Percentiles rank a stretch among this genome's conserved stretches.
Evolutionary conservation across 306 rosid species (phyloP).

Genomic region (Casuarina cunninghamiana): DNA sequence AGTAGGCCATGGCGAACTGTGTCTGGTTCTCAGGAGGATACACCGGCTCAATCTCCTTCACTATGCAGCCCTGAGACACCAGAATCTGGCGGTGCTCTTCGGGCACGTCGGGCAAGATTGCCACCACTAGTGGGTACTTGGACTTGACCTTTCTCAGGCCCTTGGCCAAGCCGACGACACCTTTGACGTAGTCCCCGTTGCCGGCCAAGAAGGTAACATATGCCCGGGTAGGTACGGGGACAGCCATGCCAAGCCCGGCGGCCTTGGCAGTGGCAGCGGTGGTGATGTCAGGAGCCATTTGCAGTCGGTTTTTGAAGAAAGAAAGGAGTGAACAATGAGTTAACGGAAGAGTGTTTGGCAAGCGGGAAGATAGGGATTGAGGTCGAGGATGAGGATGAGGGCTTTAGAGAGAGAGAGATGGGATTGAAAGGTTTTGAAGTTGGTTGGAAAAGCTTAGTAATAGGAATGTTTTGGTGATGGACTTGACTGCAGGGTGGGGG

Average conservation of each 20-base stretch:
- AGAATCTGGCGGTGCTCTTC: too few relatives aligned
- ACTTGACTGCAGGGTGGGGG: neutral
- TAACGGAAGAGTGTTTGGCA: neutral
- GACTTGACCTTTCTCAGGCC: too few relatives aligned
- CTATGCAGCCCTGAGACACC: too few relatives aligned
- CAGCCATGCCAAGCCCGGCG: constrained; percentile 2
- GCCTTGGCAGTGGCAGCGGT: constrained; percentile 4
- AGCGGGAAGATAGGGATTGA: neutral
- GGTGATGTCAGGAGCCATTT: constrained; percentile 58
- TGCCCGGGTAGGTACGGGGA: neutral
- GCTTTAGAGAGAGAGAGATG: neutral
- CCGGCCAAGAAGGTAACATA: too few relatives aligned
- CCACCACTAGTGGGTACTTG: too few relatives aligned
- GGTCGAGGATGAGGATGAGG: neutral
- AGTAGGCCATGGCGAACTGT: too few relatives aligned
- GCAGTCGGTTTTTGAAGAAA: neutral
- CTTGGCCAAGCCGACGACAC: too few relatives aligned
- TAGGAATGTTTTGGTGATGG: neutral
- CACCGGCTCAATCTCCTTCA: too few relatives aligned
- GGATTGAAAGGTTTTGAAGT: neutral
- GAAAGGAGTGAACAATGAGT: neutral
- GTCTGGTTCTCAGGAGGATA: too few relatives aligned
- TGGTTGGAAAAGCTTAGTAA: neutral
- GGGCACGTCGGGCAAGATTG: too few relatives aligned
- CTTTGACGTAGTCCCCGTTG: too few relatives aligned